These are phyloP conservation scores for Rhodocollybia butyracea DNA, from an alignment of 768 basidiomycete species.

Conservation along the genomic window DNA sequence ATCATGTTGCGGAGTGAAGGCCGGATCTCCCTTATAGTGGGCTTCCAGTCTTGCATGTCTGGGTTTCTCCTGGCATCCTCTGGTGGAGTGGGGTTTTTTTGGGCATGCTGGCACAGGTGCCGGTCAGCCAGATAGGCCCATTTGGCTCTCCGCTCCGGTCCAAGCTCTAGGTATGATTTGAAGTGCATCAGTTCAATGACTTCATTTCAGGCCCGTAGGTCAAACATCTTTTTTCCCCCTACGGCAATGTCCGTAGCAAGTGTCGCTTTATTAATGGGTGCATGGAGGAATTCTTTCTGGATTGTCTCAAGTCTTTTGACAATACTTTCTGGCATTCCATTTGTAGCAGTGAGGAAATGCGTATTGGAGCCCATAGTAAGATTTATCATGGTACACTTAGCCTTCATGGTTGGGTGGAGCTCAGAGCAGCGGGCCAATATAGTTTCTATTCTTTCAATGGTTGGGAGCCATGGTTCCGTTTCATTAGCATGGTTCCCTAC, in stretches of 20 bases:
- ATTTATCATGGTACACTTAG: background rate
- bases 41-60: conserved; percentile 9
- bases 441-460: conserved; percentile 4
- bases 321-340: conserved; percentile 16
- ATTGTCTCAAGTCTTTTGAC: conserved; percentile 1
- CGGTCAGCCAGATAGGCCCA: conserved; percentile 1
- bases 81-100: too few relatives aligned
- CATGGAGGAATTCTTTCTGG: conserved; percentile 10
- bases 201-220: conserved; percentile 10
- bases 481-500: conserved; percentile 6
- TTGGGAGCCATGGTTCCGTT: background rate
- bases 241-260: background rate
- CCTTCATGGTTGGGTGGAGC: conserved; percentile 9
- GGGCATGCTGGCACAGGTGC: background rate
- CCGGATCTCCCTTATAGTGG: background rate
- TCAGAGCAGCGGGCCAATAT: background rate
- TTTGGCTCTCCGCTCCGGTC: background rate
- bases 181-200: conserved; percentile 7
- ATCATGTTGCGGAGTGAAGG: background rate
- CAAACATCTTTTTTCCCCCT: conserved; percentile 12
- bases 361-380: conserved; percentile 5
- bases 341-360: conserved; percentile 11
- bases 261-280: background rate
- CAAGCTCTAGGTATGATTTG: conserved; percentile 4
- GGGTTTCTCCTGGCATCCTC: background rate